phyloP scores from a whole-genome alignment of 148 eudicot species.

The Camellia sinensis region DNA sequence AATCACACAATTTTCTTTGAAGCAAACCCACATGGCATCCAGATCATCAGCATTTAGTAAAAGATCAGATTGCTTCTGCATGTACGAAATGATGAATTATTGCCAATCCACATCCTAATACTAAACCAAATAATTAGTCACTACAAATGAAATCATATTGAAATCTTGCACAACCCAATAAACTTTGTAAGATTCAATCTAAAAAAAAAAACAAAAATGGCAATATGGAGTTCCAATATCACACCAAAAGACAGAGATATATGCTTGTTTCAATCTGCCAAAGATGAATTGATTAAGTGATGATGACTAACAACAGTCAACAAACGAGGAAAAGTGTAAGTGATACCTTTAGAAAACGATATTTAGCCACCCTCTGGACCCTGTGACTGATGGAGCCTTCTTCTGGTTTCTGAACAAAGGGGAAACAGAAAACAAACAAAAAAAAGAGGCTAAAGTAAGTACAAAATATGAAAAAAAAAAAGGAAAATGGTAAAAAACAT shows the following conservation, averaged over 20 bases:
- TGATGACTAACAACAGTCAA: conserved; percentile 6
- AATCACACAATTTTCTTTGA: conserved; percentile 95
- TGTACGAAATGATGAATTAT: conserved; percentile 10
- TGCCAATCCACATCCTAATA: not conserved
- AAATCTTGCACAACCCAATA: not conserved
- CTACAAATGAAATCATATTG: not conserved
- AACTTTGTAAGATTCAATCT: not conserved
- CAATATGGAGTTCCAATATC: too few species aligned
- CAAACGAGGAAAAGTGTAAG: not conserved
- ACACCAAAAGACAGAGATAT: too few species aligned
- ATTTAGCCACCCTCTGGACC: conserved; percentile 96
- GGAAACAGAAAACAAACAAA: not conserved
- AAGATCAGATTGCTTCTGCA: conserved; percentile 97
- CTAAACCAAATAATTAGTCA: not conserved
- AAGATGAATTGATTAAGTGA: not conserved
- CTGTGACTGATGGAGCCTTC: conserved; percentile 91
- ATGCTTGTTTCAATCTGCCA: not conserved
- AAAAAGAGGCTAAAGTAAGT: too few species aligned
- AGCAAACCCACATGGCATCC: conserved; percentile 99
- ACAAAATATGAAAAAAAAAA: too few species aligned
- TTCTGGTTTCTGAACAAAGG: conserved; percentile 75
- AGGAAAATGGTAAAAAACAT: too few species aligned
- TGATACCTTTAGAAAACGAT: conserved; percentile 87
- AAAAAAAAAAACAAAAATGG: not conserved
- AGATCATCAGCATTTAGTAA: conserved; percentile 97